Evolutionary conservation across 305 asterid genomes (phyloP).

Genomic region (Solanum hybrid): DNA sequence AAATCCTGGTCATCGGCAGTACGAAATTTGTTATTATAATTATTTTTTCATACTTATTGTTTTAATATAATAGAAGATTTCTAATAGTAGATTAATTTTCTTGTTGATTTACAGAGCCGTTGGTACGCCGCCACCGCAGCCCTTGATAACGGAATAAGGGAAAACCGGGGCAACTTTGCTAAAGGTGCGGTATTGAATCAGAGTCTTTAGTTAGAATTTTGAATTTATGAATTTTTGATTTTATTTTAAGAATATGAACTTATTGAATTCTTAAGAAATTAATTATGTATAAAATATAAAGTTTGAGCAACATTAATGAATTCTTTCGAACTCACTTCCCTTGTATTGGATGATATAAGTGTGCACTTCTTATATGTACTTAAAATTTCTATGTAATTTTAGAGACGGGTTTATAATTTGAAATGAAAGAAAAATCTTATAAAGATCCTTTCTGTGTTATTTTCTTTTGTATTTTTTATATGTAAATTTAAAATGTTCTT

Average conservation of each 20-base stretch:
- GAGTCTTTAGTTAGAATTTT: no score
- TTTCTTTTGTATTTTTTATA: neutral
- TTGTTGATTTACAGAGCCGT: neutral
- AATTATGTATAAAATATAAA: neutral
- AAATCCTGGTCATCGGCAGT: neutral
- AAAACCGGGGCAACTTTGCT: neutral
- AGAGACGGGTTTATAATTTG: neutral
- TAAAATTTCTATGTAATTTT: neutral
- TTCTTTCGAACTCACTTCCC: neutral
- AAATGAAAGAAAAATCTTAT: neutral
- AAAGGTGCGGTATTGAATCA: neutral
- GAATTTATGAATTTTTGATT: no score
- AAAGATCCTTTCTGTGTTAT: neutral
- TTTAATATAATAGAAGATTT: neutral
- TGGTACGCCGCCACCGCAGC: neutral
- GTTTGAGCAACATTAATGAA: neutral
- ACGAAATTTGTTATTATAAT: neutral
- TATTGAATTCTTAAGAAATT: neutral
- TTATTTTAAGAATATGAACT: neutral
- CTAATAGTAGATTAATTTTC: neutral
- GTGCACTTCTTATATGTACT: neutral
- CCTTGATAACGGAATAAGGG: neutral
- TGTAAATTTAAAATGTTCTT: no score
- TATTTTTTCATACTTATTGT: neutral
- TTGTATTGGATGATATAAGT: neutral